Evolutionary conservation across 2,329 filamentous ascomycete genomes (phyloP).

Genomic region (Fusarium buharicum): DNA sequence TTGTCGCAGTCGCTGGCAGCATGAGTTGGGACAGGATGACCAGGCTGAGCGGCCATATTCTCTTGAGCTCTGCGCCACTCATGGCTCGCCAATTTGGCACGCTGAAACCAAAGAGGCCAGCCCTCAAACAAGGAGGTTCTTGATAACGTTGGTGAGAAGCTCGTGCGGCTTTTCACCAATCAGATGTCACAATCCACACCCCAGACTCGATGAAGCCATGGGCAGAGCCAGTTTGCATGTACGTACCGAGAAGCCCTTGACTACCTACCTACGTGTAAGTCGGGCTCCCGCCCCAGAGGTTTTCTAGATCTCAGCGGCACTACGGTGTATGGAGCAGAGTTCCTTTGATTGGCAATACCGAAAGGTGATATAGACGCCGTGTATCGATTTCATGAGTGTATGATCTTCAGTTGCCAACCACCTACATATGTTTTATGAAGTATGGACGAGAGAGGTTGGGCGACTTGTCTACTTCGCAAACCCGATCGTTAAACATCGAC

Average conservation of each 20-base stretch:
- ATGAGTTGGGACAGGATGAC: constrained; percentile 2
- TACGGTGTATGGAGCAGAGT: background rate
- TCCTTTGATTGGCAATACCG: background rate
- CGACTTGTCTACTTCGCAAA: constrained; percentile 1
- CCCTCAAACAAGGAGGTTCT: constrained; percentile 23
- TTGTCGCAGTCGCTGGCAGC: constrained; percentile 10
- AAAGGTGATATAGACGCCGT: constrained; percentile 1
- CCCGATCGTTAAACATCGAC: constrained; percentile 2
- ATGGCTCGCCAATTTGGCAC: constrained; percentile 7
- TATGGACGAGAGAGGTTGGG: constrained; percentile 6
- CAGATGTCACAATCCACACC: constrained; percentile 19
- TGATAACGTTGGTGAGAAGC: constrained; percentile 22
- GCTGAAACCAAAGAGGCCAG: constrained; percentile 32
- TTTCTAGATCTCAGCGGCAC: background rate
- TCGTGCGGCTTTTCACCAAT: constrained; percentile 37
- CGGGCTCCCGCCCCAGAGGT: too few relatives aligned
- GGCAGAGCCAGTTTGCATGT: background rate
- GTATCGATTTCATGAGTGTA: background rate
- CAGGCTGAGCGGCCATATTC: background rate
- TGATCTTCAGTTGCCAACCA: constrained; percentile 9
- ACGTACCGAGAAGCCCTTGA: constrained; percentile 11
- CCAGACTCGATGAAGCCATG: constrained; percentile 28
- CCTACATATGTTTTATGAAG: constrained; percentile 1
- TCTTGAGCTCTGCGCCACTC: constrained; percentile 10
- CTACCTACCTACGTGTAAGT: too few relatives aligned